These are phyloP conservation scores for Apium graveolens DNA, from an alignment of 129 eudicot genomes.

Conservation along the genomic window DNA sequence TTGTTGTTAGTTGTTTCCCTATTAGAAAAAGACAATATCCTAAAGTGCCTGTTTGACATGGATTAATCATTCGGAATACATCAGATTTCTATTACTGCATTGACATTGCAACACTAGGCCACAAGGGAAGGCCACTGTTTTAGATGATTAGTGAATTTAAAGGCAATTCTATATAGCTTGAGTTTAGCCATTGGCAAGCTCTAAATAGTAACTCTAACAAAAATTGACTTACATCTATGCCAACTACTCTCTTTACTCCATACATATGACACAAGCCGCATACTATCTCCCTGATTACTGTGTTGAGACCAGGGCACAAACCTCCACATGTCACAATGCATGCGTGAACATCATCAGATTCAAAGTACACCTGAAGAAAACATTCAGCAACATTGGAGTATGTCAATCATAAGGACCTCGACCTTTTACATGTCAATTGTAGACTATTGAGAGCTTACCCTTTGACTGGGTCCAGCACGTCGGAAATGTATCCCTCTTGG, in stretches of 20 bases:
- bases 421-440: not conserved
- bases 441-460: slow-evolving; percentile 25
- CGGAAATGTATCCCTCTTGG: slow-evolving; percentile 91
- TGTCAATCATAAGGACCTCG: not conserved
- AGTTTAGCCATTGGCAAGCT: not conserved
- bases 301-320: slow-evolving; percentile 91
- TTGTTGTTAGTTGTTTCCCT: too few species aligned
- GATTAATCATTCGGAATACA: not conserved
- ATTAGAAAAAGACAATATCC: too few species aligned
- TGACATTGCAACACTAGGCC: too few species aligned
- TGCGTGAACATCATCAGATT: slow-evolving; percentile 76
- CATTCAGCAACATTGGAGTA: slow-evolving; percentile 1
- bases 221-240: slow-evolving; percentile 57
- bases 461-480: slow-evolving; percentile 93
- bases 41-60: too few species aligned
- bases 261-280: slow-evolving; percentile 72
- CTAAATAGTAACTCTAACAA: not conserved
- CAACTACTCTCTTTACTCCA: slow-evolving; percentile 67
- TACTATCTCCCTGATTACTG: slow-evolving; percentile 86
- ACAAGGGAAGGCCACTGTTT: not conserved
- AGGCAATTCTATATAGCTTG: not conserved
- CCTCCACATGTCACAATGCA: slow-evolving; percentile 97
- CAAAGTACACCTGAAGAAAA: slow-evolving; percentile 60
- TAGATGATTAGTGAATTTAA: not conserved
- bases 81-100: too few species aligned